phyloP scores from a whole-genome alignment of 208 protist genomes.

The Trypanosomatidae sp. region DNA sequence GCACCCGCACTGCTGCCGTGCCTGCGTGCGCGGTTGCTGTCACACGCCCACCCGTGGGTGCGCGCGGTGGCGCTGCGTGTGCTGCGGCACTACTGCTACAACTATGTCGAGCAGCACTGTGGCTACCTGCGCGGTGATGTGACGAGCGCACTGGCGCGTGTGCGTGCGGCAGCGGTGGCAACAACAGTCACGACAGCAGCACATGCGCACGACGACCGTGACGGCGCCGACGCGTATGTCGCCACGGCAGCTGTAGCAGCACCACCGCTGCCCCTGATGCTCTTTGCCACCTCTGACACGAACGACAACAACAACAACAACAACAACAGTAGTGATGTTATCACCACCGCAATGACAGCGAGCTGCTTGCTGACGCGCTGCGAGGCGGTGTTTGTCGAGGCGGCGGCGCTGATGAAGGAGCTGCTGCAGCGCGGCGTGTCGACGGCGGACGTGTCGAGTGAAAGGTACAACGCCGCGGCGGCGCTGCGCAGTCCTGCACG shows the following conservation, averaged over 20 bases:
- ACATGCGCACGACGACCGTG: not conserved
- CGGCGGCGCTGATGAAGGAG: slow-evolving; percentile 11
- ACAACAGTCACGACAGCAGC: not conserved
- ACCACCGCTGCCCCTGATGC: too few species aligned
- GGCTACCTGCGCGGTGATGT: slow-evolving; percentile 28
- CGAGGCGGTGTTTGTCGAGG: slow-evolving; percentile 8
- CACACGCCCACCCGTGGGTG: slow-evolving; percentile 79
- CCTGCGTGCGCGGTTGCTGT: slow-evolving; percentile 23
- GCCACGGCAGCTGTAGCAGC: not conserved
- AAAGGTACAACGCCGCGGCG: slow-evolving; percentile 62
- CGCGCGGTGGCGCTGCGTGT: slow-evolving; percentile 52
- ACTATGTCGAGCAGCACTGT: slow-evolving; percentile 38
- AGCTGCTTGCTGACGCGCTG: not conserved
- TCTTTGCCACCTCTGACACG: too few species aligned
- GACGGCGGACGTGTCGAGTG: slow-evolving; percentile 62
- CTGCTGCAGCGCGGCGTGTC: slow-evolving; percentile 44
- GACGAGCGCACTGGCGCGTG: too few species aligned
- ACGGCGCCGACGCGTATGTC: not conserved
- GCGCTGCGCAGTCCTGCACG: slow-evolving; percentile 50
- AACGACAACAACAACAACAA: not conserved
- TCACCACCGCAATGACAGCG: not conserved
- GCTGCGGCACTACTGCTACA: slow-evolving; percentile 64
- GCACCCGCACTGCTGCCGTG: slow-evolving; percentile 22
- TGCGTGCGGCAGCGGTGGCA: too few species aligned
- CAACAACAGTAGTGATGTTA: not conserved